Evolutionary conservation across 768 basidiomycete genomes (phyloP).

Genomic region (Boletus eberwhitei): DNA sequence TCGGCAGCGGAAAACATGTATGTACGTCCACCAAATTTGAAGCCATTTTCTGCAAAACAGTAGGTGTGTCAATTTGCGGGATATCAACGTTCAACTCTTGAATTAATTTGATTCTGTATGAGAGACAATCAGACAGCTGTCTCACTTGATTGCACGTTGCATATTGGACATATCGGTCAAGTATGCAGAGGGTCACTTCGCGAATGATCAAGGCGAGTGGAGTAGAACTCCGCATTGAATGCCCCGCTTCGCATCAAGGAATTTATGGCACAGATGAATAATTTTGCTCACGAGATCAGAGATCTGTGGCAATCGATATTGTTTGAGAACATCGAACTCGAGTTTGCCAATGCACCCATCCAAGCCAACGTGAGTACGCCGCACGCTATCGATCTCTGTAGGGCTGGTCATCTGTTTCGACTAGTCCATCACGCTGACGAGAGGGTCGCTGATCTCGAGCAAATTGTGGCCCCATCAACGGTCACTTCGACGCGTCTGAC

Average conservation of each 20-base stretch:
- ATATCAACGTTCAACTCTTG: no score
- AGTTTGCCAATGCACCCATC: slow-evolving; percentile 27
- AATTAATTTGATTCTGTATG: no score
- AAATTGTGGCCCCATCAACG: slow-evolving; percentile 37
- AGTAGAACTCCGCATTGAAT: no score
- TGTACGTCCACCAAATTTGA: no score
- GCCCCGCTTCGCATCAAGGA: slow-evolving; percentile 24
- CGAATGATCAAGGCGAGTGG: no score
- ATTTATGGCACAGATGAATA: slow-evolving; percentile 28
- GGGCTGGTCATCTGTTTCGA: neutral
- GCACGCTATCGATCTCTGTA: neutral
- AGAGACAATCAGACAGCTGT: no score
- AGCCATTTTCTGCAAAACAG: no score
- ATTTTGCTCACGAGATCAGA: slow-evolving; percentile 29
- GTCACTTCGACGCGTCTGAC: slow-evolving; percentile 33
- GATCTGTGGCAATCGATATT: slow-evolving; percentile 27
- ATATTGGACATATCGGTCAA: no score
- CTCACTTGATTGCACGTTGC: no score
- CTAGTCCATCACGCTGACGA: slow-evolving; percentile 33
- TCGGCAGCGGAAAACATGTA: no score
- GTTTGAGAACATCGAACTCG: slow-evolving; percentile 27
- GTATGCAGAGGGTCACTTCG: no score
- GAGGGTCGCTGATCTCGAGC: slow-evolving; percentile 24
- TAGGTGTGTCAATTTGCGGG: no score
- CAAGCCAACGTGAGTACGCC: slow-evolving; percentile 24